Evolutionary conservation across 495 filamentous ascomycete species (phyloP).

Genomic region (Penicillium longicatenatum): DNA sequence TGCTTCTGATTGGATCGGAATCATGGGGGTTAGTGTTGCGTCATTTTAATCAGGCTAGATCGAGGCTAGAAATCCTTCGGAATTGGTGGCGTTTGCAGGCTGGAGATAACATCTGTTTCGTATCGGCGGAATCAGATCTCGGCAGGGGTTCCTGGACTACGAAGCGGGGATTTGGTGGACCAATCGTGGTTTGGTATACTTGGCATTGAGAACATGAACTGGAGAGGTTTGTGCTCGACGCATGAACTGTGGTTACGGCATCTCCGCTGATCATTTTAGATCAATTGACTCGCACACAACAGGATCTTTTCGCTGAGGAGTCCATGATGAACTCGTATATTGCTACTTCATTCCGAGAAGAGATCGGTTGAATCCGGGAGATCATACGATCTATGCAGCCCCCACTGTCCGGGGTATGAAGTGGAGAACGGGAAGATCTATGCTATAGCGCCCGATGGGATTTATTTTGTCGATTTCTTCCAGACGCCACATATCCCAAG

Average conservation of each 20-base stretch:
- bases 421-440: background rate
- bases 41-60: background rate
- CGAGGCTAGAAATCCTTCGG: background rate
- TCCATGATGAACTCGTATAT: too few relatives aligned
- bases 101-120: too few relatives aligned
- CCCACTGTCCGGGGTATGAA: background rate
- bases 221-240: background rate
- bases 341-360: background rate
- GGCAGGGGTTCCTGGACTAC: background rate
- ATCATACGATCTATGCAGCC: background rate
- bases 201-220: too few relatives aligned
- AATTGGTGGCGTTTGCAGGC: too few relatives aligned
- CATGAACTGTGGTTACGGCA: background rate
- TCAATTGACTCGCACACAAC: background rate
- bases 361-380: background rate
- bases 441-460: background rate
- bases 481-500: background rate
- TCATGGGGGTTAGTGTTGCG: background rate
- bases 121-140: background rate
- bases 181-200: too few relatives aligned
- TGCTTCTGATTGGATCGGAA: background rate
- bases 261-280: background rate
- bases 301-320: too few relatives aligned
- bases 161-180: too few relatives aligned
- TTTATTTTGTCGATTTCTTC: background rate